Base-by-base conservation (phyloP, 805 yeast species). In the Metschnikowia borealis region DNA sequence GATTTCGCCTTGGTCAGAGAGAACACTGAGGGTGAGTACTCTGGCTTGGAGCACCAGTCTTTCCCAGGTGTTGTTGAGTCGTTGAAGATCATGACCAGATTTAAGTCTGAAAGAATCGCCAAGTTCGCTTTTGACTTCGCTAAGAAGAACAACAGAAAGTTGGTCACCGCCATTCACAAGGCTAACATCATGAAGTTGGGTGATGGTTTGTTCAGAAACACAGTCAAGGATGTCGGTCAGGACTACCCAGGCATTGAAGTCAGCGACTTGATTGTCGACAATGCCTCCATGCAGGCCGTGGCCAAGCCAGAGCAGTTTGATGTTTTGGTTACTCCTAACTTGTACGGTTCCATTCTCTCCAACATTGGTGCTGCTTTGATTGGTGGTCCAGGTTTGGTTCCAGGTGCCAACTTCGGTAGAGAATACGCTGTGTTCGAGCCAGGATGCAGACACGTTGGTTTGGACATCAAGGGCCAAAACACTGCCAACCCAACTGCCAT, bases 261-360 rank as follows among this genome's bases (percentile, higher is more conserved):
- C 62, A 85, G 84, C 71, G 96, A 91, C 73, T 88, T 94, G 83
- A 94, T 92, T 75, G 98, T 92, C 62, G 99, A 92, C 76, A 92
- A 92, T 70, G 97, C 98, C 55, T 89, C 97, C 54, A 94, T 92
- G 99, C 98, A 92, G 79, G 97, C 97, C 53, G 99, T 92, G 57
- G 91, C 98, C 52, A 81, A 86, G 74, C 98, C 98, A 62, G 96
- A 92, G 74, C 98, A 92, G 78, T 92, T 92, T 66, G 98, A 94
- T 70, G 97, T 94, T 51, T 81, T 92, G 75, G 98, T 94, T 57
- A 89, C 97, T 59, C 99, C 99, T 62, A 91, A 94, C 81, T 82
- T 92, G 78, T 92, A 92, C 81, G 99, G 99, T 77, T 87, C 97
- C 67, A 92, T 92, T 66, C 78, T 92, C 66, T 90, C 97, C 60